phyloP scores from a whole-genome alignment of 371 early-diverging fungal species.

The Rhizomucor pusillus region DNA sequence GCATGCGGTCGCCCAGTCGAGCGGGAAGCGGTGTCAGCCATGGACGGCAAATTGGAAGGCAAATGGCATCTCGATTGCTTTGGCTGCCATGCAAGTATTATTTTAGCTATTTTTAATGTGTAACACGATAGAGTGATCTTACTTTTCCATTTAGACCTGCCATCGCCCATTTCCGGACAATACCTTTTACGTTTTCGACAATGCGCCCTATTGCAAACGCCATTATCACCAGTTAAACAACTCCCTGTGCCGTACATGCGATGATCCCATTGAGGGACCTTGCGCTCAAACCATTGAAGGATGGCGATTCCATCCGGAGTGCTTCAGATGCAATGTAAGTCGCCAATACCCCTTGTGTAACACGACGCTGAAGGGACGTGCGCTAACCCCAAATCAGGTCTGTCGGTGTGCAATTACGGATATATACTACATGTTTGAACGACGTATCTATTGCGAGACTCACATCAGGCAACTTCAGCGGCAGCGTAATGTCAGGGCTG shows the following conservation, averaged over 20 bases:
- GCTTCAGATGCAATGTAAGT: constrained; percentile 43
- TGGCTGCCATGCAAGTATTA: constrained; percentile 47
- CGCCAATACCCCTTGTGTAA: constrained; percentile 7
- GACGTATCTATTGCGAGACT: constrained; percentile 75
- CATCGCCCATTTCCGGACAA: constrained; percentile 81
- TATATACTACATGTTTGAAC: constrained; percentile 77
- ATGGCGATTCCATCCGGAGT: constrained; percentile 47
- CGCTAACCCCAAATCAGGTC: constrained; percentile 30
- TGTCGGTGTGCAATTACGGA: constrained; percentile 72
- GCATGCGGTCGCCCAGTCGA: constrained; percentile 68
- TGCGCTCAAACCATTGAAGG: constrained; percentile 80
- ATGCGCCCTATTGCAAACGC: constrained; percentile 78
- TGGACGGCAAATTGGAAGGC: constrained; percentile 73
- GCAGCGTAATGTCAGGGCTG: constrained; percentile 59
- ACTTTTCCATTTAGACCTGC: constrained; percentile 47
- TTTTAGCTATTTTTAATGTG: constrained; percentile 3
- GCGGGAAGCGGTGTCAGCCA: constrained; percentile 74
- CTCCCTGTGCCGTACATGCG: constrained; percentile 76
- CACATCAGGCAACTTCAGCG: constrained; percentile 70
- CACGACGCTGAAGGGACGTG: constrained; percentile 44
- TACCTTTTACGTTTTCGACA: constrained; percentile 82
- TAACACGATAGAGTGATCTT: not conserved
- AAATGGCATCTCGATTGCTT: constrained; percentile 74
- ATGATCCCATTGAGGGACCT: constrained; percentile 81
- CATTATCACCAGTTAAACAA: constrained; percentile 83